phyloP scores from a whole-genome alignment of 345 rosid genomes.

The Cochlearia excelsa region DNA sequence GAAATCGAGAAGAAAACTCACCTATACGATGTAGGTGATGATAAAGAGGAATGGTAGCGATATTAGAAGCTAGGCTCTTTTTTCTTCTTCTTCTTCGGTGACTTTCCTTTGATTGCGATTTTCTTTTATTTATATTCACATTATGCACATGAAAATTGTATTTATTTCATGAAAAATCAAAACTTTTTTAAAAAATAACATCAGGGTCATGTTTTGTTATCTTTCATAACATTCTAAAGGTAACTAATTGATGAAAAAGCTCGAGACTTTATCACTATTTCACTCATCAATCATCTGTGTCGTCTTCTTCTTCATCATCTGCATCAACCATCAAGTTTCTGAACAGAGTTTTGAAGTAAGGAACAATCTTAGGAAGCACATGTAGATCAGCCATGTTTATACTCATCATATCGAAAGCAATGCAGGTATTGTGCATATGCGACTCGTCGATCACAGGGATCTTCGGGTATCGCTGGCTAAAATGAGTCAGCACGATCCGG shows the following conservation, averaged over 20 bases:
- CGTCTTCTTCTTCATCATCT: constrained; percentile 66
- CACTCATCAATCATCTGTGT: constrained; percentile 40
- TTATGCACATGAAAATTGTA: constrained; percentile 17
- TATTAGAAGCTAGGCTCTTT: background rate
- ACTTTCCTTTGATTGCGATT: background rate
- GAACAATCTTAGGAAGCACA: constrained; percentile 76
- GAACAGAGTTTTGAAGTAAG: constrained; percentile 77
- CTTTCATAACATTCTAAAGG: background rate
- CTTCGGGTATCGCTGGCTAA: constrained; percentile 97
- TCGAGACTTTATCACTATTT: constrained; percentile 27
- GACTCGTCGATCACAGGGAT: constrained; percentile 75
- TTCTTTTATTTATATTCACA: constrained; percentile 1
- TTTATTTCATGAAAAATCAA: too few relatives aligned
- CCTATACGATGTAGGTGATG: constrained; percentile 22
- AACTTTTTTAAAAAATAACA: too few relatives aligned
- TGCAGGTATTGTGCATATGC: constrained; percentile 91
- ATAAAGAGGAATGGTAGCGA: constrained; percentile 26
- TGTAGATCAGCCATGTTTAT: constrained; percentile 81
- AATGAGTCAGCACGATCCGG: constrained; percentile 83
- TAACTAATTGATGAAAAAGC: constrained; percentile 28
- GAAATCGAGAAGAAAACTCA: constrained; percentile 24
- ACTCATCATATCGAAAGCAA: constrained; percentile 93
- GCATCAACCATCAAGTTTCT: constrained; percentile 59
- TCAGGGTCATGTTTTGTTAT: too few relatives aligned
- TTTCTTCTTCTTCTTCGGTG: background rate